phyloP scores from a whole-genome alignment of 2,329 filamentous ascomycete genomes.

The Microdochium trichocladiopsis region DNA sequence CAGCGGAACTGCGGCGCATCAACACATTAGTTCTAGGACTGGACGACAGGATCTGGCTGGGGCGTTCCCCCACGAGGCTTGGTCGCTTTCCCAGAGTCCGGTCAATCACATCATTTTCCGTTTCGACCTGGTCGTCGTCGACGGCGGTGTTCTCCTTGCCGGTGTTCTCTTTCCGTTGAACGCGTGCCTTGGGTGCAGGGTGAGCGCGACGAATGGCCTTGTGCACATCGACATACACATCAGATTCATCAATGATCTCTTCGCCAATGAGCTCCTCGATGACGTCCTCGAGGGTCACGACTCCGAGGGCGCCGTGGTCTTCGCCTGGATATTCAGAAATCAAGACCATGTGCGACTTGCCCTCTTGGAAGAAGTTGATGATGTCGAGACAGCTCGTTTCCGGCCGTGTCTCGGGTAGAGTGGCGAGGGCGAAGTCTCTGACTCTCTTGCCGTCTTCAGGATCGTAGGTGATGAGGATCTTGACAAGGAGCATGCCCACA shows the following conservation, averaged over 20 bases:
- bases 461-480: conserved; percentile 98
- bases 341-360: conserved; percentile 97
- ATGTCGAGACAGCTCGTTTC: conserved; percentile 97
- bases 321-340: conserved; percentile 89
- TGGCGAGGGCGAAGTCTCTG: conserved; percentile 85
- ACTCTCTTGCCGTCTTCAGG: conserved; percentile 86
- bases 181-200: conserved; percentile 72
- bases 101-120: conserved; percentile 14
- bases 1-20: conserved; percentile 49
- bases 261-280: conserved; percentile 98
- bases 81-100: conserved; percentile 22
- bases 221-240: conserved; percentile 97
- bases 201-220: conserved; percentile 89
- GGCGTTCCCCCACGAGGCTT: background rate
- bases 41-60: conserved; percentile 32
- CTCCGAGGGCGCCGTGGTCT: conserved; percentile 81
- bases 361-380: conserved; percentile 99
- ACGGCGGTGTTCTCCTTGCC: conserved; percentile 17
- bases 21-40: conserved; percentile 51
- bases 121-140: conserved; percentile 28
- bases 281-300: conserved; percentile 94
- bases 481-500: conserved; percentile 95
- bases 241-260: conserved; percentile 98
- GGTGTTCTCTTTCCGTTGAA: conserved; percentile 29
- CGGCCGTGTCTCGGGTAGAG: conserved; percentile 86